A percentile compares a stretch with the other conserved stretches of the same genome.
phyloP scores from a whole-genome alignment of 441 rosid genomes.

The Jatropha podagrica region DNA sequence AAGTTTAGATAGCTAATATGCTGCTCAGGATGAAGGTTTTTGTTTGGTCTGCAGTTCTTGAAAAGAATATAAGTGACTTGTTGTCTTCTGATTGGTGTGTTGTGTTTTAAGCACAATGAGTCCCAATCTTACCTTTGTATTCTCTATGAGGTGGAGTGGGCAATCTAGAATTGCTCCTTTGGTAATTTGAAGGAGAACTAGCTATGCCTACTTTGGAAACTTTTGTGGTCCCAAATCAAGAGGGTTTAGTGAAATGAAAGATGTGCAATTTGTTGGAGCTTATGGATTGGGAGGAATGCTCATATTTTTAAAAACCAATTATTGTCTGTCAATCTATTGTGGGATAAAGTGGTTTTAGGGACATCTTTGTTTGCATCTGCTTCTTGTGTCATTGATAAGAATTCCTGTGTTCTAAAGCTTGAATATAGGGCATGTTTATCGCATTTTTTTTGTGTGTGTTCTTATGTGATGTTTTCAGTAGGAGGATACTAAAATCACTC shows the following conservation, averaged over 20 bases:
- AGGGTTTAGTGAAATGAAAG: background rate
- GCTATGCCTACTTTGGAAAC: background rate
- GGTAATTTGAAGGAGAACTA: background rate
- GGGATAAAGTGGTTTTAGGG: too few relatives aligned
- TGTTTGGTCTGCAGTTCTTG: background rate
- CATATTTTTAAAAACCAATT: background rate
- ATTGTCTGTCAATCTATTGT: background rate
- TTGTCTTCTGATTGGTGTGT: background rate
- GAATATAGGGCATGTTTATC: too few relatives aligned
- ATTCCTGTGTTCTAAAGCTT: too few relatives aligned
- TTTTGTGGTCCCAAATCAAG: background rate
- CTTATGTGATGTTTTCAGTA: too few relatives aligned
- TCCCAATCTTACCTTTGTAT: background rate
- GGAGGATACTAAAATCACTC: background rate
- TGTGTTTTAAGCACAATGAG: background rate
- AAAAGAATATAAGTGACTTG: background rate
- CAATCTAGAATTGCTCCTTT: background rate
- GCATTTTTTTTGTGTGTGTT: too few relatives aligned
- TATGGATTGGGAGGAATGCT: background rate
- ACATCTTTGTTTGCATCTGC: too few relatives aligned
- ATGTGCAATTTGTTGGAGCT: background rate
- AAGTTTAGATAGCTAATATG: conserved; percentile 2
- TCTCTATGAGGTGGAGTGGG: background rate
- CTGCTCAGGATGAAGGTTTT: background rate
- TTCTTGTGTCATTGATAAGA: too few relatives aligned